Conservation (phyloP, 2,329 filamentous ascomycete genomes). For the Chrysosporium keratinophilum region DNA sequence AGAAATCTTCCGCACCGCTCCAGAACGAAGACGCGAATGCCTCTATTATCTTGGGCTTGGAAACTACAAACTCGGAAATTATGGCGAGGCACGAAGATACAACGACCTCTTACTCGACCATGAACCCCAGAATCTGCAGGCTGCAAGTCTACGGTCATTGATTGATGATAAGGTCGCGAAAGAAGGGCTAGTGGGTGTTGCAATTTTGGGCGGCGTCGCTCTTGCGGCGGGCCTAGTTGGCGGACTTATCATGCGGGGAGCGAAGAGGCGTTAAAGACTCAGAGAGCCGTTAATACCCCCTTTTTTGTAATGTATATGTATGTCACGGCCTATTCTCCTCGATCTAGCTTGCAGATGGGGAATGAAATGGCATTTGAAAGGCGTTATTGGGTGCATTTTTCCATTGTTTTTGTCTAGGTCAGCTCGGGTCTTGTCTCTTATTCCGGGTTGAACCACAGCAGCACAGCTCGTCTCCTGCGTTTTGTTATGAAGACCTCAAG, state of each 20-base stretch:
- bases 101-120: conserved; percentile 87
- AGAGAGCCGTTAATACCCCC: background rate
- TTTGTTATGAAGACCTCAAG: no score
- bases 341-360: background rate
- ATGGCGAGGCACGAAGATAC: conserved; percentile 85
- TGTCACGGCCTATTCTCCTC: conserved; percentile 4
- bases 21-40: conserved; percentile 90
- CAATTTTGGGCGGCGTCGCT: conserved; percentile 85
- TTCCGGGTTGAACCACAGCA: no score
- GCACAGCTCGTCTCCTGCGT: no score
- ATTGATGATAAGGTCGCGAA: conserved; percentile 95
- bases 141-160: conserved; percentile 69
- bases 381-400: conserved; percentile 8
- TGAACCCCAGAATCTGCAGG: conserved; percentile 85
- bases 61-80: conserved; percentile 98
- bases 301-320: background rate
- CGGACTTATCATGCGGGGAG: conserved; percentile 69
- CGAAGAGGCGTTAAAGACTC: conserved; percentile 47
- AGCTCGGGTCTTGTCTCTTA: background rate
- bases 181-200: conserved; percentile 87
- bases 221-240: conserved; percentile 90
- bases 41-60: conserved; percentile 96
- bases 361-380: conserved; percentile 7
- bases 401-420: background rate
- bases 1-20: conserved; percentile 89